Conservation (phyloP, 352 stramenopile genomes). For the Phytopythium ostracodes region DNA sequence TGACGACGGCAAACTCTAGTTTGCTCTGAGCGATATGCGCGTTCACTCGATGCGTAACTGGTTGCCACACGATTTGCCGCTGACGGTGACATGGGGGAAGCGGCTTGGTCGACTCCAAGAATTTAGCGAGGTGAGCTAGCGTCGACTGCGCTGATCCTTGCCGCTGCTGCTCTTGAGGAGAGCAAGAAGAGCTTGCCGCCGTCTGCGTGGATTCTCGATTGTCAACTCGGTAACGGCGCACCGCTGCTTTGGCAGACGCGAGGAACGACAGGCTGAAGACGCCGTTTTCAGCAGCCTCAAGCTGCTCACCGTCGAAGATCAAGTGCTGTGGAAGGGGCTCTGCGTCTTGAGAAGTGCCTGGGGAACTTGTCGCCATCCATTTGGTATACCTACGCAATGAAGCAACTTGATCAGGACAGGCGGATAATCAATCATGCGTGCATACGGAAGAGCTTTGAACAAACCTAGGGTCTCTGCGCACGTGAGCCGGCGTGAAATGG, state of each 20-base stretch:
- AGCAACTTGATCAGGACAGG: not conserved
- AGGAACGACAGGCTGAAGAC: slow-evolving; percentile 55
- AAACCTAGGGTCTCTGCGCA: slow-evolving; percentile 26
- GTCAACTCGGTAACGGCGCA: slow-evolving; percentile 8
- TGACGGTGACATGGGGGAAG: slow-evolving; percentile 14
- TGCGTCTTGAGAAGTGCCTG: not conserved
- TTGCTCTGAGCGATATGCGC: slow-evolving; percentile 54
- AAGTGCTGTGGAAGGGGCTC: slow-evolving; percentile 32
- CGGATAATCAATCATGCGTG: not conserved
- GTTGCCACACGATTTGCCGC: slow-evolving; percentile 24
- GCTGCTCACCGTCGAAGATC: slow-evolving; percentile 33
- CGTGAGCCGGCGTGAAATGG: slow-evolving; percentile 39
- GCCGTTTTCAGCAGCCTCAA: slow-evolving; percentile 26
- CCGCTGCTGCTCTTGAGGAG: not conserved
- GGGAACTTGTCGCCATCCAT: slow-evolving; percentile 2
- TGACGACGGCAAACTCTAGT: slow-evolving; percentile 30
- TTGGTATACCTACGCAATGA: slow-evolving; percentile 8
- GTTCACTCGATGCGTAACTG: slow-evolving; percentile 5
- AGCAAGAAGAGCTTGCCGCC: not conserved
- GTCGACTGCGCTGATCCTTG: not conserved
- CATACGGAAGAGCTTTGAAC: not conserved
- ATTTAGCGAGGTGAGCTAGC: slow-evolving; percentile 7
- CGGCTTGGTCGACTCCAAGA: slow-evolving; percentile 17
- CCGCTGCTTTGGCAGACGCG: slow-evolving; percentile 28
- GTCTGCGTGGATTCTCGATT: not conserved